A percentile compares a stretch with the other conserved stretches of the same genome.
Conservation (phyloP, 2,329 filamentous ascomycete genomes). For the Colletotrichum sp. region DNA sequence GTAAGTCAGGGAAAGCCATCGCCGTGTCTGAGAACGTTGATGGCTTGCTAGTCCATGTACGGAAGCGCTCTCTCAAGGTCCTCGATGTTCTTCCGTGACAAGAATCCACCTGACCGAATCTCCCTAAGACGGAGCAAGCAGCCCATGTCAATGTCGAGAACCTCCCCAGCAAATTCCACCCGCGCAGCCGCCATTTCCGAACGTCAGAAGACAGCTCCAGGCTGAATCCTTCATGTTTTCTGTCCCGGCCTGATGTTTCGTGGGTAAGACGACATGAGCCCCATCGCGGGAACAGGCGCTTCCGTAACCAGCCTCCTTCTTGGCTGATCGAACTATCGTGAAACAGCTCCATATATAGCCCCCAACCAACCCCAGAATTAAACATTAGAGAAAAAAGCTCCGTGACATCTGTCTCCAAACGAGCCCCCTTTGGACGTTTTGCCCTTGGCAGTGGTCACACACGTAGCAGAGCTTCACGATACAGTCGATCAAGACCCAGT, state of each 20-base stretch:
- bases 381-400: not conserved
- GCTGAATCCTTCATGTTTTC: not conserved
- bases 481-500: not conserved
- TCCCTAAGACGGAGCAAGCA: not conserved
- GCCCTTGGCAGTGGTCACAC: not conserved
- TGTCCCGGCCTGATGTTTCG: not conserved
- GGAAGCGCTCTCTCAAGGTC: not conserved
- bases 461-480: not conserved
- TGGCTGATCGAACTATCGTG: conserved; percentile 8
- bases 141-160: not conserved
- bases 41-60: not conserved
- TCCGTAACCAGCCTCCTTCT: not conserved
- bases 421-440: not conserved
- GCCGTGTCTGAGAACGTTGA: not conserved
- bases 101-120: not conserved
- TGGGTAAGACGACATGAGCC: not conserved
- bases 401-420: not conserved
- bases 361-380: not conserved
- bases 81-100: not conserved
- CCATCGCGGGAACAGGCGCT: not conserved
- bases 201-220: not conserved
- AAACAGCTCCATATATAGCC: not conserved
- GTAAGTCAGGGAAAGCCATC: not conserved
- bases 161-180: not conserved
- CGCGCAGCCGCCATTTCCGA: not conserved